Base-by-base conservation (phyloP, 371 early-diverging fungal genomes). In the Apophysomyces trapeziformis region DNA sequence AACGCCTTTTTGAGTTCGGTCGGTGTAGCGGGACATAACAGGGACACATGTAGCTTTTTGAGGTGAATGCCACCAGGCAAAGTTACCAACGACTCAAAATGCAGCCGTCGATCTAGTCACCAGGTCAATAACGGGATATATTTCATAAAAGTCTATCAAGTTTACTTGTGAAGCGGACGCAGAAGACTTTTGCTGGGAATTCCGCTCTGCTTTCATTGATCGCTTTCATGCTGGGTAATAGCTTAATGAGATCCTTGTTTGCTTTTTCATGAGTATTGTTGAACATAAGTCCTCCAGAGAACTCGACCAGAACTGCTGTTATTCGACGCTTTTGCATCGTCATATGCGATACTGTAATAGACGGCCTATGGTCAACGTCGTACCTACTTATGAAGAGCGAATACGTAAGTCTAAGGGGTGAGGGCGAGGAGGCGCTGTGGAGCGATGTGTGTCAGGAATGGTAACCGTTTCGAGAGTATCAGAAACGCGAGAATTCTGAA, bases 151-250 rank as follows among this genome's bases (percentile, higher is more conserved):
- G 21, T 21, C 21, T 21, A 21, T 21, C 21, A 21, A 21, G 21
- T 21, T 21, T 46, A 46, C 46, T 2, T 46, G 46, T 46, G n/a
- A 46, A 46, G 13, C 46, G 46, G 46, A 46, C 46, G n/a, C n/a
- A 46, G 46, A 46, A 46, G 8, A 46, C 46, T n/a, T 46, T 46
- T 46, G 46, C n/a, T 14, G 46, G 46, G 14, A 46, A 46, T 14
- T 46, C 6, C 16, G 6, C 46, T 46, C 46, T 46, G 46, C n/a
- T n/a, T 4, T 16, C n/a, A 14, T 46, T 46, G n/a, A 46, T 46
- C 8, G 1, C 4, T 6, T 9, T 16, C 46, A 46, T 46, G 46
- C 46, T 46, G n/a, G 46, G 46, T n/a, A 46, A n/a, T n/a, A 46
- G n/a, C n/a, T 46, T 46, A 14, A 14, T 46, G 12, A 46, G 46